Evolutionary conservation across 2,329 filamentous ascomycete genomes (phyloP).

Genomic region (Dryadomyces quercus-mongolicae): DNA sequence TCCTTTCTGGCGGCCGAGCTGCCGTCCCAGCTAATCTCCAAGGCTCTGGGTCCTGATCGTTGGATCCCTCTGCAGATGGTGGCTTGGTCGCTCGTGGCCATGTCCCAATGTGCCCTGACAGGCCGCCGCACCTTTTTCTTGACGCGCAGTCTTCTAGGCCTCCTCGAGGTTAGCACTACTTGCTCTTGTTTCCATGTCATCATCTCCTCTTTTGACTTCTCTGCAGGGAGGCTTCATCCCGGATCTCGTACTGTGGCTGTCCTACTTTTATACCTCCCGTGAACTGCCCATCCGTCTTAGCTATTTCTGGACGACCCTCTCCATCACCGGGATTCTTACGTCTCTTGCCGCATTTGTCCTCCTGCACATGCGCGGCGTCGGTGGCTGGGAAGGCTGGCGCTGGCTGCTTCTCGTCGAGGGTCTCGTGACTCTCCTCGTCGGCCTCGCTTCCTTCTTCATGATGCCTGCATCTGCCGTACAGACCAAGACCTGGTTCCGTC

Average conservation of each 20-base stretch:
- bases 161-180: slow-evolving; percentile 12
- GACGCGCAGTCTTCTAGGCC: slow-evolving; percentile 20
- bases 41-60: slow-evolving; percentile 28
- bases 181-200: neutral
- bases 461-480: slow-evolving; percentile 31
- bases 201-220: neutral
- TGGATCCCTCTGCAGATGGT: slow-evolving; percentile 26
- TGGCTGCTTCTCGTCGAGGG: slow-evolving; percentile 44
- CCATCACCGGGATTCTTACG: slow-evolving; percentile 19
- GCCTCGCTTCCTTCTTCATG: slow-evolving; percentile 32
- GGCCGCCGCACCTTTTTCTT: slow-evolving; percentile 18
- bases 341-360: slow-evolving; percentile 22
- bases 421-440: slow-evolving; percentile 27
- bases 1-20: slow-evolving; percentile 45
- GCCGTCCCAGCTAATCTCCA: slow-evolving; percentile 48
- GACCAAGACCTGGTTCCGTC: slow-evolving; percentile 29
- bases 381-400: slow-evolving; percentile 22
- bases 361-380: slow-evolving; percentile 20
- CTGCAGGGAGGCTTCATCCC: slow-evolving; percentile 22
- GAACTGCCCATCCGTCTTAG: slow-evolving; percentile 22
- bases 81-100: slow-evolving; percentile 21
- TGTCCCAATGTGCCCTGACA: slow-evolving; percentile 18
- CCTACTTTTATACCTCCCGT: slow-evolving; percentile 21
- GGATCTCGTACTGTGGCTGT: slow-evolving; percentile 22
- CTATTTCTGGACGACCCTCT: slow-evolving; percentile 21